Percentiles rank a stretch among this genome's conserved stretches.
These are phyloP conservation scores for Termitomyces sp. DNA, from an alignment of 768 basidiomycete species.

Conservation along the genomic window DNA sequence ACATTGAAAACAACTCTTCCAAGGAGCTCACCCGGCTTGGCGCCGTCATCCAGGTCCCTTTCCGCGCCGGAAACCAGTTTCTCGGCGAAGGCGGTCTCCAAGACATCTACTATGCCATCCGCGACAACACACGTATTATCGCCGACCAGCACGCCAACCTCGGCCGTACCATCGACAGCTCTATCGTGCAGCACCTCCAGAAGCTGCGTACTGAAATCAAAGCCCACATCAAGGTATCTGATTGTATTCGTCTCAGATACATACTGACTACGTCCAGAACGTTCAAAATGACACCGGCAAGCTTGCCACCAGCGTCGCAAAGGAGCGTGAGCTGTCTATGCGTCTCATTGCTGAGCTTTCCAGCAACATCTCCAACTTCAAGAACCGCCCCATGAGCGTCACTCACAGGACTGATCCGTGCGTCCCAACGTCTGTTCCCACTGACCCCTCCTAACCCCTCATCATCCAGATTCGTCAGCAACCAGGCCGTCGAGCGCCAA, in stretches of 20 bases:
- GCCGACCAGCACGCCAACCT: slow-evolving; percentile 97
- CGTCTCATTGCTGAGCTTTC: slow-evolving; percentile 84
- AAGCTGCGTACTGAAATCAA: slow-evolving; percentile 95
- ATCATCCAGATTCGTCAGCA: slow-evolving; percentile 51
- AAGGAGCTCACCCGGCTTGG: slow-evolving; percentile 90
- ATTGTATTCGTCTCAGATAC: neutral
- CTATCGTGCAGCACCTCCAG: slow-evolving; percentile 96
- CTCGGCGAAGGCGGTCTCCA: slow-evolving; percentile 96
- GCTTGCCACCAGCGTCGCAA: slow-evolving; percentile 85
- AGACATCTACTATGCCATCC: slow-evolving; percentile 90
- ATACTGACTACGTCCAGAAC: slow-evolving; percentile 40
- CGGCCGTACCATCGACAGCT: slow-evolving; percentile 92
- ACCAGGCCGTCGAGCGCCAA: slow-evolving; percentile 61
- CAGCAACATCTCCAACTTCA: slow-evolving; percentile 82
- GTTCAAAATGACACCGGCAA: slow-evolving; percentile 96
- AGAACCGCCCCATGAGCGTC: slow-evolving; percentile 90
- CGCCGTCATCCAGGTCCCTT: slow-evolving; percentile 96
- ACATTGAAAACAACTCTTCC: slow-evolving; percentile 94
- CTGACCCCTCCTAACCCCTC: neutral
- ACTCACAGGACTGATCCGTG: slow-evolving; percentile 80
- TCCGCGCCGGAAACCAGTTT: slow-evolving; percentile 94
- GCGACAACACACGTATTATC: slow-evolving; percentile 89
- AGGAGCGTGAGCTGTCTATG: slow-evolving; percentile 86
- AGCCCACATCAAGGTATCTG: slow-evolving; percentile 85
- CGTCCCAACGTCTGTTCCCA: slow-evolving; percentile 27